Evolutionary conservation across 768 basidiomycete genomes (phyloP), one percentile per base, ranked within the genome.

Genomic region (Auriscalpium orientale): DNA sequence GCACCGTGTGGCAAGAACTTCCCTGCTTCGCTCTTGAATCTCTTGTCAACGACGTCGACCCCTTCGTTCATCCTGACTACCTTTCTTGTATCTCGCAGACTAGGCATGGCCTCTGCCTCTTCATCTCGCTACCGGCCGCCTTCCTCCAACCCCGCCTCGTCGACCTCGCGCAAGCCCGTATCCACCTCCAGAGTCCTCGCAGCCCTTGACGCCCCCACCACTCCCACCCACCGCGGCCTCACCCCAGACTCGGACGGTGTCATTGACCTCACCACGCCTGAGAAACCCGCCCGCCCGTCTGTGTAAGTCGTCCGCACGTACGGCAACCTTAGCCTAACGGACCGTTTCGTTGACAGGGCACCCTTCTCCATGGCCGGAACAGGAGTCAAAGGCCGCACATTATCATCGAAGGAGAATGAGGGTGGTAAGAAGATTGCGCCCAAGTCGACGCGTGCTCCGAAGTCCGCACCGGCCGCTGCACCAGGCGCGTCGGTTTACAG

Each of bases 181-280:
- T 35, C 51, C 8, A 44, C 46, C 16, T 46, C 58, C 33, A 57
- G 48, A 40, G 56, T 59, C 15, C 56, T 54, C 44, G 52, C 52
- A n/a, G 56, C 56, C 35, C 37, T 54, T 43, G 52, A 56, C 36
- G 16, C 44, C 18, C 54, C 55, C 2, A 13, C 13, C 1, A 4
- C 28, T 16, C 13, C 15, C 15, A 33, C 7, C 8, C 6, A 13
- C 13, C 18, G 22, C 16, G 35, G 50, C 15, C 18, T 15, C n/a
- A 8, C 50, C 6, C 28, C 28, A 5, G 28, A 28, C 28, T 4
- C 38, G 13, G 58, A 59, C 12, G 58, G 53, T 21, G 36, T 56
- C 35, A 61, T 61, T n/a, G 60, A 61, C 46, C 58, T 59, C 49
- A 59, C 60, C 2, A 61, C 43, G 9, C 49, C 46, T 4, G 53